Base-by-base conservation (phyloP, 345 rosid genomes). In the Zanthoxylum bungeanum region DNA sequence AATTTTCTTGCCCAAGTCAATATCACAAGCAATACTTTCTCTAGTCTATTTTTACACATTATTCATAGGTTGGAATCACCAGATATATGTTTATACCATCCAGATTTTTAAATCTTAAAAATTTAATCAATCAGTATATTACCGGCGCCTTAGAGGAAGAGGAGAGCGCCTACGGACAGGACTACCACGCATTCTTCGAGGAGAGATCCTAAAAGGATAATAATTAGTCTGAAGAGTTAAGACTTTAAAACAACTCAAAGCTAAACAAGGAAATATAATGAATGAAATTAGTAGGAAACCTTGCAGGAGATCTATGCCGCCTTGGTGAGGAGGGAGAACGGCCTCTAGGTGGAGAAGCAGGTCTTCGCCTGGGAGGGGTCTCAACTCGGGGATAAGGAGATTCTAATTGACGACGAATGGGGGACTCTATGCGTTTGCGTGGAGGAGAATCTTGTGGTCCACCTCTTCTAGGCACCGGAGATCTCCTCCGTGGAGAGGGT, bases 151-250 rank as follows among this genome's bases (percentile, higher is more conserved):
- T 57, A 76, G 85, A 79, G 95, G 91, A 72, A 68, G 85, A 60
- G 98, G 98, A 73, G 97, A 90, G 68, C 96, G 96, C 68, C 98
- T 91, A 14, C 97, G 89, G 27, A 86, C 69, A 68, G 97, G 98
- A 71, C 97, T 93, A 61, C 96, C 97, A 69, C 94, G 93, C 55
- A 82, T 81, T 80, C 98, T 96, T 73, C 94, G 82, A 25, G 98
- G 97, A 74, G 98, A 89, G 64, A 79, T 73, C 89, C 96, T 92
- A 70, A 40, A 66, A 44, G 71, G 55, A 74, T 42, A 25, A 79
- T 27, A 58, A 72, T 70, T 40, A 9, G 72, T 70, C 59, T 73
- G n/a, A n/a, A n/a, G n/a, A n/a, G n/a, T n/a, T 73, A 47, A 46
- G 6, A n/a, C 25, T 73, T 55, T 64, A 66, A 74, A 65, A 71